Conservation (phyloP, 352 stramenopile genomes). For the Phytopythium chamaehyphon region DNA sequence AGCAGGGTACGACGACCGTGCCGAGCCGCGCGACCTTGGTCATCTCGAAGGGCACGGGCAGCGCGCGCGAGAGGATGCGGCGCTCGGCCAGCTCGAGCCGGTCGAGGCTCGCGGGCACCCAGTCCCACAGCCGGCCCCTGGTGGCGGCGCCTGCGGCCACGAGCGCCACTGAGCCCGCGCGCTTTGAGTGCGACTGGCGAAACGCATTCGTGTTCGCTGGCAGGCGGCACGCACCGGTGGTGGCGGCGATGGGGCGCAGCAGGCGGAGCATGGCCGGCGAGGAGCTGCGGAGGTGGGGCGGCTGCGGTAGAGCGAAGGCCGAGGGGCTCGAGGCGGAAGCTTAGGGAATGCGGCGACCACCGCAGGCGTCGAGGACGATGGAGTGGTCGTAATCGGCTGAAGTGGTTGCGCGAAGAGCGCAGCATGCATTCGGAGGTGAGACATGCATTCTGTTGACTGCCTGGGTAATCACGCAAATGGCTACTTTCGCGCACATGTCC, state of each 20-base stretch:
- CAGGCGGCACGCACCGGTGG: slow-evolving; percentile 17
- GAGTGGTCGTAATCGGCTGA: no score
- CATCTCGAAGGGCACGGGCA: slow-evolving; percentile 62
- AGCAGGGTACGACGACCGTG: slow-evolving; percentile 76
- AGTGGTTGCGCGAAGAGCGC: no score
- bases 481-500: no score
- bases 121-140: slow-evolving; percentile 58
- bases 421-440: no score
- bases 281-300: no score
- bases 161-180: slow-evolving; percentile 32
- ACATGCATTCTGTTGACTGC: no score
- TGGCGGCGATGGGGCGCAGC: slow-evolving; percentile 22
- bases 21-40: slow-evolving; percentile 75
- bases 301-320: no score
- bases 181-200: not conserved
- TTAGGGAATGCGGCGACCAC: no score
- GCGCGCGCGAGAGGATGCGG: slow-evolving; percentile 44
- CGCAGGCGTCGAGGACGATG: no score
- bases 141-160: slow-evolving; percentile 53
- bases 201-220: not conserved
- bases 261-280: slow-evolving; percentile 21
- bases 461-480: no score
- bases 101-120: slow-evolving; percentile 67
- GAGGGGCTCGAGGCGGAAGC: no score
- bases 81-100: slow-evolving; percentile 61